Base-by-base conservation (phyloP, 208 protist genomes). In the Leishmania aethiopica region DNA sequence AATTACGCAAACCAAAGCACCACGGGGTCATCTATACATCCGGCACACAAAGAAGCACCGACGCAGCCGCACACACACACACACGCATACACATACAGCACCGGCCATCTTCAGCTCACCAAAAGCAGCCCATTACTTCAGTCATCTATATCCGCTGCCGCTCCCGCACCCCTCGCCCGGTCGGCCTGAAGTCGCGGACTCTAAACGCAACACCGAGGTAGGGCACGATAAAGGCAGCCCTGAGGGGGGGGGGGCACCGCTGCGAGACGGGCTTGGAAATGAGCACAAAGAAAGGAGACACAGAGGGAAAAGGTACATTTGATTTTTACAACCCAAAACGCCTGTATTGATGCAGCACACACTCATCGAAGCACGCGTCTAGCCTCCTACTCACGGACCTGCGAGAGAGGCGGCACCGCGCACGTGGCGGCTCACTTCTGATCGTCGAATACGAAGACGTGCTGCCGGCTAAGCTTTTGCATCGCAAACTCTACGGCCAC, bases 371-470 rank as follows among this genome's bases (percentile, higher is more conserved):
- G 51, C n/a, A 10, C 42, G 45, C 45, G 3, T n/a, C 15, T 49
- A 1, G 15, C 32, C 22, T 64, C 4, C 13, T 17, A 67, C 62
- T 40, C 70, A 37, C 45, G 13, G 28, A 2, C 8, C 70, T n/a
- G 17, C 45, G 42, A 51, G 55, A 79, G 60, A 47, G 19, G 59
- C 59, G 17, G 45, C 32, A n/a, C 2, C 15, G 3, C 35, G 47
- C 53, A 51, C n/a, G 73, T 37, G 37, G 4, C 5, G 13, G 2
- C 59, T 84, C 51, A 95, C 76, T 91, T 93, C 64, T 92, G 92
- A 79, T 97, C 94, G 51, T 98, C 90, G 80, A 94, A 96, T 8
- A 98, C 86, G 80, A 91, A 96, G 17, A 98, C 93, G 83, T 95
- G 90, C 28, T 87, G 79, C n/a, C 95, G 93, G 51, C 89, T 91